A percentile compares a stretch with the other conserved stretches of the same genome.
These are phyloP conservation scores for Tulasnella sp. DNA, from an alignment of 768 basidiomycete species.

Conservation along the genomic window DNA sequence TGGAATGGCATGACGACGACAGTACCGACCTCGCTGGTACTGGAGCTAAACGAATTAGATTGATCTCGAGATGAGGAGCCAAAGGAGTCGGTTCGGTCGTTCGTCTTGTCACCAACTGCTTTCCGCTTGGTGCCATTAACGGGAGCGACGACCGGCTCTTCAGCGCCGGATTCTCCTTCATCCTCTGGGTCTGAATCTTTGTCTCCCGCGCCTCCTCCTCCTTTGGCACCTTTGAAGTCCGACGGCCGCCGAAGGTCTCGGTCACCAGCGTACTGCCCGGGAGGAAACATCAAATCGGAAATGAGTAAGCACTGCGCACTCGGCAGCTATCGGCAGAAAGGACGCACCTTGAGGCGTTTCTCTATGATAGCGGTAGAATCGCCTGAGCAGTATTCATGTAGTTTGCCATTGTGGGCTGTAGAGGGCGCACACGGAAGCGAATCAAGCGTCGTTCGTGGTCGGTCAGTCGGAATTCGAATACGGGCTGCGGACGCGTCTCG, in stretches of 20 bases:
- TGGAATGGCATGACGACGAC: no score
- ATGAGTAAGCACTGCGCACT: constrained; percentile 18
- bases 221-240: constrained; percentile 41
- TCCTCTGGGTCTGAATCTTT: constrained; percentile 19
- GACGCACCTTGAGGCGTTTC: constrained; percentile 54
- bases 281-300: background rate
- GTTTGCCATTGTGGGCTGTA: constrained; percentile 69
- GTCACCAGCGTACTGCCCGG: constrained; percentile 53
- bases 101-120: background rate
- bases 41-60: background rate
- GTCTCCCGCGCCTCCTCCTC: constrained; percentile 28
- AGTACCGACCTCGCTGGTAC: background rate
- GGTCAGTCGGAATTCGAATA: constrained; percentile 12
- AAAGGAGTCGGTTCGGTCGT: background rate
- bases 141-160: constrained; percentile 10
- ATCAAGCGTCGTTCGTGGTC: constrained; percentile 34
- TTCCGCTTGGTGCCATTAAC: background rate
- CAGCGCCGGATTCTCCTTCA: background rate
- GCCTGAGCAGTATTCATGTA: constrained; percentile 74
- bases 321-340: background rate
- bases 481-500: background rate
- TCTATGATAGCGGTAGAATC: constrained; percentile 66
- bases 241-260: constrained; percentile 47
- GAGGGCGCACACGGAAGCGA: constrained; percentile 39
- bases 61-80: background rate